Base-by-base conservation (phyloP, 108 stramenopile genomes). In the Pseudonitzschia multiseries region DNA sequence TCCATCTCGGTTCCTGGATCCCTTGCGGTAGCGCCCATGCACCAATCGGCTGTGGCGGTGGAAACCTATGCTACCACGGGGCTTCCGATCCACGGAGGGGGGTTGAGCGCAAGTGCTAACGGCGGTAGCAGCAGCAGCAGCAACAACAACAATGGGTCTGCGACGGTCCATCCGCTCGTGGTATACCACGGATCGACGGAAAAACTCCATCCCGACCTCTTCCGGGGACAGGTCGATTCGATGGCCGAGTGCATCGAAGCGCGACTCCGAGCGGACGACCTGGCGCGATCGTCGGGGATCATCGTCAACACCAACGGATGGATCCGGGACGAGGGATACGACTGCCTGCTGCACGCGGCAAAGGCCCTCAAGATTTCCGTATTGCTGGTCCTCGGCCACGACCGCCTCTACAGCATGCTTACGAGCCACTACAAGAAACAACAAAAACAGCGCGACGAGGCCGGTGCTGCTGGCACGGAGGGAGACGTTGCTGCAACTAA, bases 391-490 rank as follows among this genome's bases (percentile, higher is more conserved):
- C 27, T 96, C 73, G 94, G 94, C 14, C 92, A 96, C 71, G 94
- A 96, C 86, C 84, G 91, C 71, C 63, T 96, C 59, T 96, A 96
- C 79, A 88, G 85, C 69, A 90, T 92, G 86, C 42, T 95, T 46
- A 81, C 79, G 28, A 87, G 75, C 41, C 78, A 89, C 57, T 86
- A 88, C 54, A 83, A 86, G 65, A 86, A 87, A 60, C 43, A 67
- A 21, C 43, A 68, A 33, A 27, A 59, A 28, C 33, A 62, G 15
- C 33, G 62, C 74, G 62, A 72, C 66, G 63, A 56, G 53, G 27
- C 29, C 17, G 61, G 69, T 40, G 72, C 65, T 46, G 57, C 40
- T 26, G 71, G 20, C 4, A 44, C 52, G 44, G 69, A 62, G 42
- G 36, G 33, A 17, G 64, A 41, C 15, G 57, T 3, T 14, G 57